Percentiles rank a stretch among this genome's conserved stretches.
Evolutionary conservation across 164 flowering plant species (phyloP).

Genomic region (Chimonanthus salicifolius): DNA sequence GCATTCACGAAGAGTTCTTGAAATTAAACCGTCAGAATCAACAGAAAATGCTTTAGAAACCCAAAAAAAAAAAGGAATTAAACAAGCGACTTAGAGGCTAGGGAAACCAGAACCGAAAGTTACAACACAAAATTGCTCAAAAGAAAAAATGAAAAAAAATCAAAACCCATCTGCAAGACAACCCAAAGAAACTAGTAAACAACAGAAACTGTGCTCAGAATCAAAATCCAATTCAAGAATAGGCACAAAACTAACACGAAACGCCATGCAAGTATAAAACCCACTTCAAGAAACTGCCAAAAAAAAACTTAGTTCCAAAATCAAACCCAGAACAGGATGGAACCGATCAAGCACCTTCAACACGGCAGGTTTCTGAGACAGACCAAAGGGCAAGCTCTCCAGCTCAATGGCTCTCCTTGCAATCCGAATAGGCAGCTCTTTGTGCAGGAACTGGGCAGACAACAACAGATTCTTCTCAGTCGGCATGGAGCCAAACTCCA

Average conservation of each 20-base stretch:
- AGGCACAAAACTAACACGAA: neutral
- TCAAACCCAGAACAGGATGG: neutral
- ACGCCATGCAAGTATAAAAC: neutral
- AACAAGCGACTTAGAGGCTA: neutral
- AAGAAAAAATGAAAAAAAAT: too few relatives aligned
- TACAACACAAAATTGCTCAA: neutral
- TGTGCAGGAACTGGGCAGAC: slow-evolving; percentile 91
- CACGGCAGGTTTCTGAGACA: slow-evolving; percentile 76
- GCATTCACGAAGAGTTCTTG: neutral
- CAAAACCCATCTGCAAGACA: neutral
- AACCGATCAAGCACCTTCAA: slow-evolving; percentile 42
- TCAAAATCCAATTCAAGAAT: neutral
- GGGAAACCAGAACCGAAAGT: neutral
- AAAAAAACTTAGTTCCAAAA: neutral
- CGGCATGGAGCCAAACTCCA: slow-evolving; percentile 81
- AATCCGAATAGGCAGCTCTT: slow-evolving; percentile 82
- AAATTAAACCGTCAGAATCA: slow-evolving; percentile 1
- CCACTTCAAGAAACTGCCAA: slow-evolving; percentile 1
- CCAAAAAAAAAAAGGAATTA: neutral
- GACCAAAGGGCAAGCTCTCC: slow-evolving; percentile 67
- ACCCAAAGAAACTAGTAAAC: neutral
- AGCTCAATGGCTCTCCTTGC: slow-evolving; percentile 80
- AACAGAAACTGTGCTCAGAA: neutral
- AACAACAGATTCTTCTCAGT: slow-evolving; percentile 51
- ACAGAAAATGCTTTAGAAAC: neutral